Evolutionary conservation across 176 grass and related monocot species (phyloP), one percentile per base, ranked within the genome.

Genomic region (Bromus sterilis): DNA sequence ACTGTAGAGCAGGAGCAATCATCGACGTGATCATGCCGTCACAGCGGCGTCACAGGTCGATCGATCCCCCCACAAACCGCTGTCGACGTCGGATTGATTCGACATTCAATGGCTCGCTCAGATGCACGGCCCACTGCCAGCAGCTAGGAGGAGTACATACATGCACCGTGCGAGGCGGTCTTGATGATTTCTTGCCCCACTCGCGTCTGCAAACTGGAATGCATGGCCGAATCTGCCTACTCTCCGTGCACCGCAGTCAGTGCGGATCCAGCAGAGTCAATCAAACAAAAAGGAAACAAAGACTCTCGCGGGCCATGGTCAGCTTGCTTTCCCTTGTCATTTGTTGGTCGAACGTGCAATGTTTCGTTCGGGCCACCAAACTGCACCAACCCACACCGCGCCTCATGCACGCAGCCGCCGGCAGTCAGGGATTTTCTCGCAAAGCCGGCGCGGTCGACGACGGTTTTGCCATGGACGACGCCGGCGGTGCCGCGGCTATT

Each of bases 111-210:
- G 71, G 21, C 63, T 18, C 62, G 77, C 87, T 20, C 28, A 66
- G 66, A 84, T 58, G 77, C 69, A 25, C 42, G 70, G 62, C 77
- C 82, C 82, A 13, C 71, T 6, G 71, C 80, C 80, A 79, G 75
- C 66, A n/a, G 32, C 35, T 12, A 12, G 67, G 80, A 49, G 11
- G 24, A 24, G 64, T 51, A 51, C 18, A 24, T 67, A 24, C 65
- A 18, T 39, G 87, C 49, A 21, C 28, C 39, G 31, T 61, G 55
- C 14, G 25, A 60, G 44, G 61, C 20, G 36, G 65, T 2, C 34
- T 21, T 49, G 62, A 60, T 59, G n/a, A n/a, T n/a, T n/a, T n/a
- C n/a, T n/a, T 25, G 33, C 37, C 18, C 36, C 46, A 33, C 18
- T 20, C 55, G 71, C 49, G n/a, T 20, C 75, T 30, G 63, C 80